phyloP scores from a whole-genome alignment of 345 rosid genomes.

The Syzygium oleosum region DNA sequence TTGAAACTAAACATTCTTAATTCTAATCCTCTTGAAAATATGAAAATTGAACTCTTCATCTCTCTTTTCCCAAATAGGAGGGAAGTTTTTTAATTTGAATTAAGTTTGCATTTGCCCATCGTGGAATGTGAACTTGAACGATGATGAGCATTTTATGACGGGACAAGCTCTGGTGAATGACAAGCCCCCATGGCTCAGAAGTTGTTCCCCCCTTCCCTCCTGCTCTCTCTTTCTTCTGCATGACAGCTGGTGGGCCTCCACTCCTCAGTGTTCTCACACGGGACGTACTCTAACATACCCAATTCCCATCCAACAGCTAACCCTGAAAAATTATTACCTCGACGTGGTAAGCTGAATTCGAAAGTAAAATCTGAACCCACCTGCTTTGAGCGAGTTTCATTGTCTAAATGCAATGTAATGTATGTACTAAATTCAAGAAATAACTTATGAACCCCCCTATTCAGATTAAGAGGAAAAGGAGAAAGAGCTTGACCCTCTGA shows the following conservation, averaged over 20 bases:
- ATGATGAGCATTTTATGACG: not conserved
- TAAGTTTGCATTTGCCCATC: not conserved
- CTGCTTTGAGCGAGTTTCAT: not conserved
- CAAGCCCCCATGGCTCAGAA: not conserved
- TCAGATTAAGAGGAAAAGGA: not conserved
- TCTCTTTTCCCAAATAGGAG: accelerated
- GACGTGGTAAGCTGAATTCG: not conserved
- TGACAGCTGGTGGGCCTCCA: not conserved
- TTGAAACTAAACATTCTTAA: accelerated
- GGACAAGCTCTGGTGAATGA: not conserved
- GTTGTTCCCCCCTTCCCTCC: not conserved
- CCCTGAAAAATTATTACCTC: not conserved
- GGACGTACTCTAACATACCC: not conserved
- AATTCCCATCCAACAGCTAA: not conserved
- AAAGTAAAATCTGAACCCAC: not conserved
- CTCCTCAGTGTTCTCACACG: not conserved
- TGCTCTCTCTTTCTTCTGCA: not conserved
- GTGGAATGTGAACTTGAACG: not conserved
- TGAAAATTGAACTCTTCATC: no score
- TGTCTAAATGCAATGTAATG: not conserved
- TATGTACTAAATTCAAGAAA: not conserved
- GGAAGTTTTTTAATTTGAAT: not conserved
- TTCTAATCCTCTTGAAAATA: no score
- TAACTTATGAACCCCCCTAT: not conserved
- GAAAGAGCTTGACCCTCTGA: not conserved